Evolutionary conservation across 2,329 filamentous ascomycete species (phyloP), one percentile per base, ranked within the genome.

Genomic region (Phyllosticta citrichinensis): DNA sequence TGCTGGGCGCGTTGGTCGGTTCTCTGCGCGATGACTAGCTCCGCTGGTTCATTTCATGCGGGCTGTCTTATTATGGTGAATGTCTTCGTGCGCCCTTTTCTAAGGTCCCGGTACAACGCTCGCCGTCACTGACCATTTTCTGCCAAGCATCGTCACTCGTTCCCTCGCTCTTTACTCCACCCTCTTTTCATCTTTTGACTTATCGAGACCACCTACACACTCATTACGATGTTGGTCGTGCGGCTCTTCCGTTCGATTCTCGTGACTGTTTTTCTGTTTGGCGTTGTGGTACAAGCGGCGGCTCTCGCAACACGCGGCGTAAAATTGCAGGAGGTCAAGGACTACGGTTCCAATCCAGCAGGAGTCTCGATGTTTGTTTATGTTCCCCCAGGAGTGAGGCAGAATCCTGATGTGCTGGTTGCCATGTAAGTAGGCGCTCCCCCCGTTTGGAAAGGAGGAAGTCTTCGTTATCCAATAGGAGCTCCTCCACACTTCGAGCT

Each of bases 311-410:
- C 56, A 35, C 59, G 59, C 8, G 19, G 22, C 11, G 56, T 40
- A 17, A 66, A 69, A 2, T 66, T 77, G 20, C 68, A 68, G 11
- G 69, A 74, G 53, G 74, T 81, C 59, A 70, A 69, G 5, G 66
- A 70, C 64, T 80, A 77, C 56, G 77, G 78, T 12, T 52, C 67
- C 10, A 82, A 81, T 59, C 75, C 78, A 6, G 77, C 75, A 19
- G 77, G 79, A 30, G 79, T 79, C 4, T 72, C 71, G 17, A 82
- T 84, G 70, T 81, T 79, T 73, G 58, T 84, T 62, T 79, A 80
- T 61, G 77, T 78, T 17, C 76, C 76, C 2, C 72, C 73, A 27
- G 75, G 75, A 62, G 74, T 80, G 25, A 73, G 75, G 2, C 57
- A 74, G 1, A 76, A 69, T 5, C 81, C 82, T 0, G 77, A 79